These are phyloP conservation scores for Phytopythium cucurbitacearum DNA, from an alignment of 352 stramenopile genomes.

Conservation along the genomic window DNA sequence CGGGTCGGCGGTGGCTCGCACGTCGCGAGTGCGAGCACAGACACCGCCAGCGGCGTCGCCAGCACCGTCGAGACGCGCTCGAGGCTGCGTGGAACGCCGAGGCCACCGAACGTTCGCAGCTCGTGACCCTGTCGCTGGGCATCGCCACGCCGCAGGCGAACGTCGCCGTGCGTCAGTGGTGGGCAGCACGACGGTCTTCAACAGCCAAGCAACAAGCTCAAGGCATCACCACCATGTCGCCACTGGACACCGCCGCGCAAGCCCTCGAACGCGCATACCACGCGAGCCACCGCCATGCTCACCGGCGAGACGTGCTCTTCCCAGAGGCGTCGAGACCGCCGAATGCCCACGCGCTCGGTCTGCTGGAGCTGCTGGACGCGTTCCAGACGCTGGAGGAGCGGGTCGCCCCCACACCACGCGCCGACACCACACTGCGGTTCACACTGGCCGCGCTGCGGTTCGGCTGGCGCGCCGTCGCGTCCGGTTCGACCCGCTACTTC, in stretches of 20 bases:
- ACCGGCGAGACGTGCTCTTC: conserved; percentile 49
- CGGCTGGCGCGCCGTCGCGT: conserved; percentile 47
- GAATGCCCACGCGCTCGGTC: conserved; percentile 43
- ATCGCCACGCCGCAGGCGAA: neutral
- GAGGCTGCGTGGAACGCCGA: conserved; percentile 37
- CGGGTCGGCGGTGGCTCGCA: conserved; percentile 35
- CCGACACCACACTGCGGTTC: conserved; percentile 27
- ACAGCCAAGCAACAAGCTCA: neutral
- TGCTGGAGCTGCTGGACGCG: conserved; percentile 39
- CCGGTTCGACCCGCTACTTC: conserved; percentile 26
- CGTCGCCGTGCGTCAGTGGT: neutral
- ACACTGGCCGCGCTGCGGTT: conserved; percentile 60
- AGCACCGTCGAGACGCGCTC: conserved; percentile 18
- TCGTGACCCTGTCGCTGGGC: conserved; percentile 31
- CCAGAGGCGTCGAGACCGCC: conserved; percentile 39
- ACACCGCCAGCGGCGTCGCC: conserved; percentile 25
- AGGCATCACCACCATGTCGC: neutral
- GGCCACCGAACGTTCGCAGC: conserved; percentile 35
- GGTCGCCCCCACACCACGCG: conserved; percentile 12
- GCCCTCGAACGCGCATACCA: conserved; percentile 38
- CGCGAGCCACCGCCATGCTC: conserved; percentile 37
- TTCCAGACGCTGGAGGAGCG: conserved; percentile 22
- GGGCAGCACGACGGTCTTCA: neutral
- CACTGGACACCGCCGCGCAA: conserved; percentile 10
- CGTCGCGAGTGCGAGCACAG: conserved; percentile 19